These are phyloP conservation scores for Margaritispora aquatica DNA, from an alignment of 495 filamentous ascomycete species.

Conservation along the genomic window DNA sequence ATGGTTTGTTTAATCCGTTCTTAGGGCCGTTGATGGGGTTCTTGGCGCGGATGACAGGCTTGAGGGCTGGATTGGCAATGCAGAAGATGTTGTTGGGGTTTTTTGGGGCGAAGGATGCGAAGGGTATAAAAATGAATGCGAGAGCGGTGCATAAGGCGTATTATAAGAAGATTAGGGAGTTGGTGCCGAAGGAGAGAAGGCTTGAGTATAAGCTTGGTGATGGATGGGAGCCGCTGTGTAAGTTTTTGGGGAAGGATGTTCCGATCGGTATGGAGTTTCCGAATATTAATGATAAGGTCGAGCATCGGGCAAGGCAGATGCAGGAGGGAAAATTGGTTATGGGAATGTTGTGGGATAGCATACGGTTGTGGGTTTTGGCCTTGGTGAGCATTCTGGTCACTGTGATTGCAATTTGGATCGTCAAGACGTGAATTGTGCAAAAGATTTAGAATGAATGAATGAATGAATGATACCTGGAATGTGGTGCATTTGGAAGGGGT, in stretches of 20 bases:
- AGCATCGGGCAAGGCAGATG: background rate
- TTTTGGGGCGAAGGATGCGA: conserved; percentile 10
- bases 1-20: background rate
- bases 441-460: too few relatives aligned
- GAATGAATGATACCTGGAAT: too few relatives aligned
- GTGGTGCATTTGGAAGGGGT: too few relatives aligned
- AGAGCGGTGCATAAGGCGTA: conserved; percentile 18
- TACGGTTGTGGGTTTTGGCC: background rate
- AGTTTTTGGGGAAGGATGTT: conserved; percentile 22
- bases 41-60: conserved; percentile 7
- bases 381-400: background rate
- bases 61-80: background rate
- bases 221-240: conserved; percentile 28
- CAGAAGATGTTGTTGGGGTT: conserved; percentile 13
- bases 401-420: background rate
- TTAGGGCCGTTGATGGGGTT: background rate
- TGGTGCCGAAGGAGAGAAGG: conserved; percentile 16
- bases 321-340: background rate
- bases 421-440: background rate
- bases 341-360: background rate
- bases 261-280: conserved; percentile 25
- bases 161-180: conserved; percentile 11
- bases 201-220: conserved; percentile 33
- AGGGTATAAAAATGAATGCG: background rate
- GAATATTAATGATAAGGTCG: conserved; percentile 27